Evolutionary conservation across 2,329 filamentous ascomycete genomes (phyloP).

Genomic region (Microdochium trichocladiopsis): DNA sequence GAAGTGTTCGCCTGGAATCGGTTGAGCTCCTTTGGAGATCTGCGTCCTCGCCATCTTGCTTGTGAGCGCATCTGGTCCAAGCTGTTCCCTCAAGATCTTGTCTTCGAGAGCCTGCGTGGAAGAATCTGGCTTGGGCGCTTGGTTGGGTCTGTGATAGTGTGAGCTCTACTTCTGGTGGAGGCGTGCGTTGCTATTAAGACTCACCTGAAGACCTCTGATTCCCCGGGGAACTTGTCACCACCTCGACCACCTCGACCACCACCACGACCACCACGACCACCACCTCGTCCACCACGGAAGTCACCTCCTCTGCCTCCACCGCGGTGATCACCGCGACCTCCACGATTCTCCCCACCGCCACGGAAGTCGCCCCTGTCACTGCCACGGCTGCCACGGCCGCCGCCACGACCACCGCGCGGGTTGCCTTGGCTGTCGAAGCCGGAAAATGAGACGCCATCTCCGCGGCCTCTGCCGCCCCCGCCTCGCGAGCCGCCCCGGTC

Average conservation of each 20-base stretch:
- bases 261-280: slow-evolving; percentile 6
- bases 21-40: slow-evolving; percentile 6
- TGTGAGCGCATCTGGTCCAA: slow-evolving; percentile 12
- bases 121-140: slow-evolving; percentile 34
- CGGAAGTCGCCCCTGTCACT: slow-evolving; percentile 8
- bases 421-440: slow-evolving; percentile 4
- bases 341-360: slow-evolving; percentile 1
- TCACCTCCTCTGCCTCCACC: slow-evolving; percentile 4
- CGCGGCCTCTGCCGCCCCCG: slow-evolving; percentile 15
- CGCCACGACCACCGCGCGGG: slow-evolving; percentile 2
- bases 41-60: slow-evolving; percentile 28
- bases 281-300: slow-evolving; percentile 5
- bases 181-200: slow-evolving; percentile 3
- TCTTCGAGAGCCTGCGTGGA: too few relatives aligned
- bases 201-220: slow-evolving; percentile 21
- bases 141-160: too few relatives aligned
- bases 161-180: background rate
- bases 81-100: too few relatives aligned
- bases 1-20: slow-evolving; percentile 16
- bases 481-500: slow-evolving; percentile 11
- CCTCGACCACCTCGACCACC: slow-evolving; percentile 10
- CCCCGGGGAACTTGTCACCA: slow-evolving; percentile 13
- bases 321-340: too few relatives aligned
- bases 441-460: slow-evolving; percentile 4
- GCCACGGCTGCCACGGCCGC: slow-evolving; percentile 6